Base-by-base conservation (phyloP, 2,329 filamentous ascomycete species). In the Colletotrichum eremochloae region DNA sequence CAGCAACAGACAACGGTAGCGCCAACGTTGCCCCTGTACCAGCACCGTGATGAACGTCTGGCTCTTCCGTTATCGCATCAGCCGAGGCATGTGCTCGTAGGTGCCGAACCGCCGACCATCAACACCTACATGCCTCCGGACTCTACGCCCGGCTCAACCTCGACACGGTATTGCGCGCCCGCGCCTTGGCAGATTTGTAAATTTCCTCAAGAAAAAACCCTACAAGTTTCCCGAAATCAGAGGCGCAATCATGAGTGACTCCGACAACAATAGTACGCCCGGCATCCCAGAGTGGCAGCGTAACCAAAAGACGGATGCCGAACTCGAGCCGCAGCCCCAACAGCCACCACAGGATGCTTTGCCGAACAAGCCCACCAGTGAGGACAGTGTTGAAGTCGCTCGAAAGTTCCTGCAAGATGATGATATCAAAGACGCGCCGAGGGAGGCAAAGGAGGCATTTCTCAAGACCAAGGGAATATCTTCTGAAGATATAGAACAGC, bases 341-440 rank as follows among this genome's bases (percentile, higher is more conserved):
- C 53, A 56, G 38, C n/a, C 68, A 55, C 65, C 68, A n/a, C 55
- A 67, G 38, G 50, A 75, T 55, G 20, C 57, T 44, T 42, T 63
- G 15, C 36, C 52, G 50, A 46, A 53, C 20, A 61, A 73, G 40
- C 63, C 75, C 72, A 46, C 73, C 9, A 50, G 68, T 63, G 76
- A 81, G 52, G 77, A 80, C 61, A 76, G 77, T 44, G 76, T 85
- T 46, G 90, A 94, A 20, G 90, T 94, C 78, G 94, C 95, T 38
- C 87, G 88, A 55, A 89, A 86, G 65, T 98, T 97, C 78, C 87
- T 98, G 5, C 85, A 93, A 63, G 92, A 97, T 72, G 90, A 93
- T 9, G 86, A 87, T 29, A 93, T 97, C 69, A 90, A 88, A 71
- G 84, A 92, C 80, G 90, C 92, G 44, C 86, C 92, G 0, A 86